Conservation (phyloP, 2,329 filamentous ascomycete species). For the Fusarium robinianum region DNA sequence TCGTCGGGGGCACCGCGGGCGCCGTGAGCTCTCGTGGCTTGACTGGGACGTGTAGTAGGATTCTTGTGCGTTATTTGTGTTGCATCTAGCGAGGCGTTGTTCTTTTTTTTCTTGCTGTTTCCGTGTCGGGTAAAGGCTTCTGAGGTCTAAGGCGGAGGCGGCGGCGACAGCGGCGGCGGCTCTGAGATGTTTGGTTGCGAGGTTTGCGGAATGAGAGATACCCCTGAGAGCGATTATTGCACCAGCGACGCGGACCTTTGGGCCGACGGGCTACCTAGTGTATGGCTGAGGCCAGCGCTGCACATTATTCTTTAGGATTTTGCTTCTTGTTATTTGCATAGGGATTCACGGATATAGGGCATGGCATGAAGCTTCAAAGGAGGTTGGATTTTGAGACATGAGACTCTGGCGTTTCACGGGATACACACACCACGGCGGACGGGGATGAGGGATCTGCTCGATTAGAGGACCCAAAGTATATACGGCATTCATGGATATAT, state of each 20-base stretch:
- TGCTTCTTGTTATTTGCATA: not conserved
- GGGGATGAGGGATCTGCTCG: not conserved
- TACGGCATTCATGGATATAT: no score
- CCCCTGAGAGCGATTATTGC: conserved; percentile 17
- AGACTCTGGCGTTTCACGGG: conserved; percentile 11
- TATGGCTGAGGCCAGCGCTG: no score
- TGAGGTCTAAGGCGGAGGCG: no score
- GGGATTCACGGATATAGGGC: conserved; percentile 1
- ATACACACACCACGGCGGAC: no score
- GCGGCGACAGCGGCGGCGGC: no score
- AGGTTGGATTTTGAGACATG: not conserved
- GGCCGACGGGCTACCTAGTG: no score
- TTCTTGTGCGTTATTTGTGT: conserved; percentile 31
- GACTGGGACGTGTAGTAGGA: no score
- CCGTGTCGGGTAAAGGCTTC: not conserved
- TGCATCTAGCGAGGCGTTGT: conserved; percentile 37
- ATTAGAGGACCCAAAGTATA: not conserved
- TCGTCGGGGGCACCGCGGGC: conserved; percentile 28
- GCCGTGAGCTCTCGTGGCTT: no score
- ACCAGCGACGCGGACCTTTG: not conserved
- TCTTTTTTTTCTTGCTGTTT: conserved; percentile 13
- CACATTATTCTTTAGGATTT: no score
- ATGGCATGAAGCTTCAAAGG: not conserved
- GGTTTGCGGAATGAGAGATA: conserved; percentile 16
- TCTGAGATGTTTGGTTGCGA: conserved; percentile 17